A percentile compares a stretch with the other conserved stretches of the same genome.
These are phyloP conservation scores for Lactuca saligna DNA, from an alignment of 129 eudicot genomes.

Conservation along the genomic window DNA sequence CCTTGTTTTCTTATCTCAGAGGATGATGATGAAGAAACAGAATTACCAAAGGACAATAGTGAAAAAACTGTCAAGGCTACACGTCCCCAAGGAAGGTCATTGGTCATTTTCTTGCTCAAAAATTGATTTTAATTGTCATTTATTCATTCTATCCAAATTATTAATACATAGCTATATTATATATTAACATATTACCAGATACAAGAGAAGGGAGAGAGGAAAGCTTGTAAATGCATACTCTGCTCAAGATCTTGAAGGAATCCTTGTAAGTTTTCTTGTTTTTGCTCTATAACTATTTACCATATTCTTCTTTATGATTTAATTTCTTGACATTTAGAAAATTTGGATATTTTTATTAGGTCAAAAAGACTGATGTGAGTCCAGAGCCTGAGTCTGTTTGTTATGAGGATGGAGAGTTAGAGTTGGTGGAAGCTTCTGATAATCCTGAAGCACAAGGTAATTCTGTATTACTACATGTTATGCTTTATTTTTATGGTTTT, in stretches of 20 bases:
- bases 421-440: slow-evolving; percentile 38
- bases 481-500: slow-evolving; percentile 9
- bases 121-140: neutral
- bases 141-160: neutral
- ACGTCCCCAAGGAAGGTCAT: slow-evolving; percentile 85
- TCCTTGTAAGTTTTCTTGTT: slow-evolving; percentile 57
- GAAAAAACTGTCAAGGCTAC: slow-evolving; percentile 54
- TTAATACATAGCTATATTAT: slow-evolving; percentile 13
- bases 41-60: slow-evolving; percentile 26
- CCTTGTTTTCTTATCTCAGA: slow-evolving; percentile 2
- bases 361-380: slow-evolving; percentile 50
- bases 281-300: neutral
- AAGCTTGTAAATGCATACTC: slow-evolving; percentile 66
- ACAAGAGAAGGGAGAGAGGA: slow-evolving; percentile 81
- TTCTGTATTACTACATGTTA: neutral
- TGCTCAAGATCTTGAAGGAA: slow-evolving; percentile 81
- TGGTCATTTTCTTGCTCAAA: neutral
- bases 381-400: slow-evolving; percentile 24
- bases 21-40: slow-evolving; percentile 33
- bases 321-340: neutral
- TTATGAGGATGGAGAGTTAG: slow-evolving; percentile 32
- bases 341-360: slow-evolving; percentile 38
- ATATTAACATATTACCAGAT: slow-evolving; percentile 37
- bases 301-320: neutral
- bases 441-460: slow-evolving; percentile 54